These are phyloP conservation scores for Arthrinium phaeospermum DNA, from an alignment of 2,329 filamentous ascomycete species.

Conservation along the genomic window DNA sequence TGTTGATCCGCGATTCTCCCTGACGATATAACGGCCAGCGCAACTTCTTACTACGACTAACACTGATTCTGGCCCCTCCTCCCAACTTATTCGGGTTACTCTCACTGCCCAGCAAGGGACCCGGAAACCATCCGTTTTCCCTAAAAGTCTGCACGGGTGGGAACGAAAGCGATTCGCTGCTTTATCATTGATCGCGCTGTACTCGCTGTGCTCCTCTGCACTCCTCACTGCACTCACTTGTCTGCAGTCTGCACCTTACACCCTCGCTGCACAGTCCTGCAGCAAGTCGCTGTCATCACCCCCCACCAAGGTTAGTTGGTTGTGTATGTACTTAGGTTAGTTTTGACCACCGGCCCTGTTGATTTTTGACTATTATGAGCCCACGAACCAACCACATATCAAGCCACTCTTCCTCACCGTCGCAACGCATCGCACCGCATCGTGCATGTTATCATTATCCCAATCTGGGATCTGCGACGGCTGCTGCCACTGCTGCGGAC, in stretches of 20 bases:
- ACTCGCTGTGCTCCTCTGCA: neutral
- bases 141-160: neutral
- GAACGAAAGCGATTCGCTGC: neutral
- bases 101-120: neutral
- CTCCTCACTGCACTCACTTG: neutral
- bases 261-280: neutral
- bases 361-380: neutral
- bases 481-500: neutral
- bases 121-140: neutral
- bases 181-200: neutral
- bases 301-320: neutral
- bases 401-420: conserved; percentile 2
- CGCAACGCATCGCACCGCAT: neutral
- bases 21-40: neutral
- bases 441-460: neutral
- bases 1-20: neutral
- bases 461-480: neutral
- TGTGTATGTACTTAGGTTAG: neutral
- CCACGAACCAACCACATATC: neutral
- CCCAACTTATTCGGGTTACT: neutral
- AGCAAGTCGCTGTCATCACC: neutral
- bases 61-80: neutral
- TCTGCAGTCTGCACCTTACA: neutral
- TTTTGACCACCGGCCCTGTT: neutral
- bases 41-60: neutral